A percentile compares a stretch with the other conserved stretches of the same genome.
Evolutionary conservation across 805 yeast species (phyloP).

Genomic region (Candida pseudofarinosa): DNA sequence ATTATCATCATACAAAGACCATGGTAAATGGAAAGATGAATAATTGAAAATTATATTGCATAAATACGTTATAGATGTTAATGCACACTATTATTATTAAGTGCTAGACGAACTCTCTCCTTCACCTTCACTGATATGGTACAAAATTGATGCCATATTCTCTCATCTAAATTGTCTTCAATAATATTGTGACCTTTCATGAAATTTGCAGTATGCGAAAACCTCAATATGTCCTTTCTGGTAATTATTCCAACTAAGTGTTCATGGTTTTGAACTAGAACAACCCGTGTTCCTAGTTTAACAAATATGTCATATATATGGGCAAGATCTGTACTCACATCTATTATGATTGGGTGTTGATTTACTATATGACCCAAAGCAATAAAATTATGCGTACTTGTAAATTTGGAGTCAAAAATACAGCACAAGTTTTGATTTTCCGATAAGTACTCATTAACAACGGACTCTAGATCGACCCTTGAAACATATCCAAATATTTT

Average conservation of each 20-base stretch:
- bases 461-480: constrained; percentile 32
- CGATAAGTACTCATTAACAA: constrained; percentile 17
- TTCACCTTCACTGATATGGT: background rate
- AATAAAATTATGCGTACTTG: constrained; percentile 6
- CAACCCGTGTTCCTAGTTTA: constrained; percentile 73
- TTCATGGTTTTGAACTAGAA: constrained; percentile 61
- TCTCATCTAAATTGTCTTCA: constrained; percentile 23
- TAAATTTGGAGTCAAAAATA: constrained; percentile 6
- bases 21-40: constrained; percentile 78
- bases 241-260: constrained; percentile 71
- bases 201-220: constrained; percentile 41
- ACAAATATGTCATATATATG: constrained; percentile 64
- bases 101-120: background rate
- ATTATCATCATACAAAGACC: constrained; percentile 67
- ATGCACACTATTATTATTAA: background rate
- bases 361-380: constrained; percentile 35
- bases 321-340: constrained; percentile 52
- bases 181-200: constrained; percentile 9
- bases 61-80: background rate
- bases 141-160: constrained; percentile 26
- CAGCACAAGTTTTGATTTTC: constrained; percentile 11
- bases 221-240: constrained; percentile 75
- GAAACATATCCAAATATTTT: constrained; percentile 44
- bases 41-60: background rate
- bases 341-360: constrained; percentile 59